A percentile compares a stretch with the other conserved stretches of the same genome.
phyloP scores from a whole-genome alignment of 2,329 filamentous ascomycete genomes.

The Ilyonectria mors-panacis region DNA sequence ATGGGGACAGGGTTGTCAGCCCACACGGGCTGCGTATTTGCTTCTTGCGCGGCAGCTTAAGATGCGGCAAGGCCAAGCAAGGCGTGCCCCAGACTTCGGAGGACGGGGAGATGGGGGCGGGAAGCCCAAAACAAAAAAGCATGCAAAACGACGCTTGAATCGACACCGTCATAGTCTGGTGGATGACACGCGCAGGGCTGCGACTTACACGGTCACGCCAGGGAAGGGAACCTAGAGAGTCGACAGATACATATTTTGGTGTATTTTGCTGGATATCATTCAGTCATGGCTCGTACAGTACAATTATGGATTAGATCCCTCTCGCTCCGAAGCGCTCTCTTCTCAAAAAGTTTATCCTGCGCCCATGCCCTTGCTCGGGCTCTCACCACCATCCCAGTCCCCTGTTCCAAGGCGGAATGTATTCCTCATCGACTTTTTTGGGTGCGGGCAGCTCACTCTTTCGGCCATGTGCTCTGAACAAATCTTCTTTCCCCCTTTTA shows the following conservation, averaged over 20 bases:
- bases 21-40: slow-evolving; percentile 36
- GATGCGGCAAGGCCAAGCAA: slow-evolving; percentile 28
- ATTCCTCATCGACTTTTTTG: slow-evolving; percentile 21
- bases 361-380: slow-evolving; percentile 10
- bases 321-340: slow-evolving; percentile 9
- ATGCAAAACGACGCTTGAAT: slow-evolving; percentile 19
- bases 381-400: slow-evolving; percentile 14
- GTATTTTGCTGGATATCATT: slow-evolving; percentile 20
- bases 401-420: slow-evolving; percentile 25
- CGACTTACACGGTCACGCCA: not conserved
- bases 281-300: slow-evolving; percentile 26
- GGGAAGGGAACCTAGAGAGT: not conserved
- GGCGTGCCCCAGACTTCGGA: slow-evolving; percentile 27
- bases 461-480: slow-evolving; percentile 18
- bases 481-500: not conserved
- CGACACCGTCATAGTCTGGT: slow-evolving; percentile 12
- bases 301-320: slow-evolving; percentile 25
- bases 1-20: slow-evolving; percentile 14
- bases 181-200: not conserved
- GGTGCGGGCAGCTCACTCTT: slow-evolving; percentile 10
- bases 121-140: slow-evolving; percentile 26
- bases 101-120: slow-evolving; percentile 14
- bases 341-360: slow-evolving; percentile 1
- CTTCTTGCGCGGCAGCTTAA: slow-evolving; percentile 45
- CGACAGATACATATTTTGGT: not conserved